phyloP scores from a whole-genome alignment of 768 basidiomycete species.

The Phlebiopsis flavidoalba region DNA sequence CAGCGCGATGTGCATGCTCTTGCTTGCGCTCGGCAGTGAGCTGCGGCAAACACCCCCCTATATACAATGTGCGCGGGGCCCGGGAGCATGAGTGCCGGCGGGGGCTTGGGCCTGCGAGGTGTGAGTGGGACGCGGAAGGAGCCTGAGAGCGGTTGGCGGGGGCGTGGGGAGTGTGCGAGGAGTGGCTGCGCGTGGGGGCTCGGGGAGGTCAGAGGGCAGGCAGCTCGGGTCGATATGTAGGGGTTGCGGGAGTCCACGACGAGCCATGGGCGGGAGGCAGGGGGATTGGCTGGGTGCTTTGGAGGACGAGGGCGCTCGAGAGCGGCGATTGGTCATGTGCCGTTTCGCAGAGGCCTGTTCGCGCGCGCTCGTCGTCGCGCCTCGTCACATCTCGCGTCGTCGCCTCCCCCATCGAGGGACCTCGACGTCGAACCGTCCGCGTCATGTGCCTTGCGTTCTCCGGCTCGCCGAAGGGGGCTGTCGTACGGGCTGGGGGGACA shows the following conservation, averaged over 20 bases:
- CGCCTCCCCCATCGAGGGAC: constrained; percentile 3
- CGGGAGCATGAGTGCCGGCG: constrained; percentile 41
- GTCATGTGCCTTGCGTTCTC: background rate
- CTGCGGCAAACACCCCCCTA: constrained; percentile 35
- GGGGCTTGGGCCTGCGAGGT: constrained; percentile 37
- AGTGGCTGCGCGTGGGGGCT: background rate
- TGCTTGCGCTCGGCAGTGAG: background rate
- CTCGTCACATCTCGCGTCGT: constrained; percentile 10
- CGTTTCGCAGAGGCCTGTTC: constrained; percentile 5
- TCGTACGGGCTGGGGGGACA: too few relatives aligned
- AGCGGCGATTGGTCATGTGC: constrained; percentile 11
- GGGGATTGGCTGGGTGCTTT: constrained; percentile 19
- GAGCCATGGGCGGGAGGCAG: constrained; percentile 65
- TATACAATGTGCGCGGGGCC: constrained; percentile 46
- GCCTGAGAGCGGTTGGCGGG: constrained; percentile 29
- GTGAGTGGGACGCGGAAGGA: constrained; percentile 21
- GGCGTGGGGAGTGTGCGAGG: constrained; percentile 32
- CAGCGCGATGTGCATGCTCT: constrained; percentile 7
- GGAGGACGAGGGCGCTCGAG: background rate
- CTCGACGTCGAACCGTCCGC: constrained; percentile 7
- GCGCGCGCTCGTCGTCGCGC: background rate
- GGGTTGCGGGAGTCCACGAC: constrained; percentile 53
- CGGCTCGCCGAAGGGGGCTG: constrained; percentile 20
- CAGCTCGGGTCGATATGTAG: constrained; percentile 25
- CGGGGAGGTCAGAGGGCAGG: constrained; percentile 10